Evolutionary conservation across 2,329 filamentous ascomycete genomes (phyloP), one percentile per base, ranked within the genome.

Genomic region (Chaetomium sp.): DNA sequence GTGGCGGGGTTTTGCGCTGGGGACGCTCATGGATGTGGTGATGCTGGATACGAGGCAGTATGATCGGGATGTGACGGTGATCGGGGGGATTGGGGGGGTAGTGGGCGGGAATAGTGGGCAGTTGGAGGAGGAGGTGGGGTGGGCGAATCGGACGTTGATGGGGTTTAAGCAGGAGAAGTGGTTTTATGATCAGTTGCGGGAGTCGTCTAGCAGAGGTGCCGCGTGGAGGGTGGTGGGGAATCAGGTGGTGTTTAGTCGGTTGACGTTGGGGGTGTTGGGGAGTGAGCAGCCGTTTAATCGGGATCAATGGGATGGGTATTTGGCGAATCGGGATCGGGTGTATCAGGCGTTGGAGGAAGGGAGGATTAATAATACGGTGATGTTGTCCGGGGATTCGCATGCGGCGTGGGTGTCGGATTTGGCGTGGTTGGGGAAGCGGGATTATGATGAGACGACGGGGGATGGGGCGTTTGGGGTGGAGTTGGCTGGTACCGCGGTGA

Each of bases 211-310:
- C n/a, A n/a, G 86, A n/a, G 83, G 82, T 32, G 83, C 86, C 0
- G 77, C 79, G 0, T 91, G 87, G 87, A 76, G 87, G 42, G 68
- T 91, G 14, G 78, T 91, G 44, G 87, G 87, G 8, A 86, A 84
- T 33, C 87, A 89, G 67, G 81, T 86, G 43, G 72, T 89, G 49
- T 88, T 89, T 70, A 72, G 70, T 48, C 64, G 70, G 32, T 66
- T 72, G 47, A 70, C 62, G 7, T 58, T 65, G 10, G 66, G 70
- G 1, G 44, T 56, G 5, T 36, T 60, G 12, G 54, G 61, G 38
- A 66, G 69, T 11, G 65, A 69, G 11, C 66, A 71, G 49, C 70
- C 72, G 32, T 56, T 56, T 40, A 64, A 61, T 42, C 48, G 34
- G 9, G 60, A 65, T 44, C 49, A 75, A 19, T 84, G 79, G 80